Base-by-base conservation (phyloP, 306 rosid genomes). In the Prunus padus region DNA sequence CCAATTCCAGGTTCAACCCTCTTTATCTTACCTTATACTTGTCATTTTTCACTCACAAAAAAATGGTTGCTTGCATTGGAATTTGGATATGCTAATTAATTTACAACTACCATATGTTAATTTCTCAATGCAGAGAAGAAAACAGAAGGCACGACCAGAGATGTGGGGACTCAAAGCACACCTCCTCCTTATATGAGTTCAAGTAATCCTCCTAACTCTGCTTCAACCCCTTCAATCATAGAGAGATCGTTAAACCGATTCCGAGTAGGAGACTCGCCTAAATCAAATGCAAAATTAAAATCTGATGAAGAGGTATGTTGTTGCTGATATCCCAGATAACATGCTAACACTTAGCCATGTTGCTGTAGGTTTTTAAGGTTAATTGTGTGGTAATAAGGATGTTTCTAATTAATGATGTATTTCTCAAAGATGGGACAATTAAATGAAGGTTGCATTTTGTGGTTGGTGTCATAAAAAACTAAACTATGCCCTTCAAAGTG, bases 121-220 rank as follows among this genome's bases (percentile, higher is more conserved):
- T 37, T 28, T 73, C 49, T 60, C 33, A 12, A 22, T 77, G 66
- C 84, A 95, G 99, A 88, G 73, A 84, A 77, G 70, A 81, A 74
- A 67, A 75, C 72, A 44, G 93, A 92, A 57, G 91, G 73, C 31
- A 82, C 75, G 79, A 95, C 88, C 25, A 90, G 86, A 76, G 93
- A 95, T 84, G 91, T 85, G n/a, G 95, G 93, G 23, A 92, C 90
- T 87, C 97, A 92, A 82, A 92, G 92, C 76, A 88, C 96, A 26
- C 86, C 90, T 56, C 64, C 90, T 56, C 64, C 86, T 26, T 76
- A 49, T 76, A 79, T 80, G 66, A 84, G 91, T 82, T 89, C 96
- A 81, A 81, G 83, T 76, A 90, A 87, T 74, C 87, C 87, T 75
- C 84, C 82, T 56, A 87, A 83, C 80, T 84, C 84, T 67, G 81